Base-by-base conservation (phyloP, 1,284 basidiomycete species). In the Phellinidium pouzarii region DNA sequence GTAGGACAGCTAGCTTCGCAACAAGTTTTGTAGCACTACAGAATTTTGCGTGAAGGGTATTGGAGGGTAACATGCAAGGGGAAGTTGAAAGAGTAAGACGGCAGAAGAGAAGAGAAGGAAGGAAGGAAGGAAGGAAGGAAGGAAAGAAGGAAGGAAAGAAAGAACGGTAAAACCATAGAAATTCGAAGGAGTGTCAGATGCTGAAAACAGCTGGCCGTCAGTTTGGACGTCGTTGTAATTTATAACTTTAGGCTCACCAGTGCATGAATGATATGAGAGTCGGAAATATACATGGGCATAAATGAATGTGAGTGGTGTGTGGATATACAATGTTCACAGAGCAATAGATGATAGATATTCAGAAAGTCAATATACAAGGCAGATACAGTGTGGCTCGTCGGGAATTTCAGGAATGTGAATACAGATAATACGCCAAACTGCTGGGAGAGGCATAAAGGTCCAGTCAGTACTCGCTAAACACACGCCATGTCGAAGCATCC, bases 61-160 rank as follows among this genome's bases (percentile, higher is more conserved):
- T 22, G 41, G 51, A 46, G 50, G 29, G 48, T 54, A 45, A 47
- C 40, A n/a, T n/a, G n/a, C n/a, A n/a, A n/a, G n/a, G 48, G 11
- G 41, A 34, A 14, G 23, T 41, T 38, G 29, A 29, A 17, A 7
- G 4, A 26, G 41, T 22, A 29, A 31, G 41, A 11, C 34, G 43
- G 26, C n/a, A 34, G 29, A 37, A 9, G 23, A 8, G 23, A 14
- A n/a, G n/a, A n/a, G n/a, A n/a, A n/a, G n/a, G 48, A 8, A 31
- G 31, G 9, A 34, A 26, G 46, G 29, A 29, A 17, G 4, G 4
- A 26, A 31, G 31, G 27, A 31, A 47, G 11, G 36, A 31, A 23
- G 8, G 23, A 37, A 41, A 12, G 23, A 6, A 25, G 23, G 22
- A 38, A 19, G 17, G 31, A 22, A 37, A 9, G 20, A 17, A 12